Evolutionary conservation across 306 rosid species (phyloP).

Genomic region (Vicia sativa): DNA sequence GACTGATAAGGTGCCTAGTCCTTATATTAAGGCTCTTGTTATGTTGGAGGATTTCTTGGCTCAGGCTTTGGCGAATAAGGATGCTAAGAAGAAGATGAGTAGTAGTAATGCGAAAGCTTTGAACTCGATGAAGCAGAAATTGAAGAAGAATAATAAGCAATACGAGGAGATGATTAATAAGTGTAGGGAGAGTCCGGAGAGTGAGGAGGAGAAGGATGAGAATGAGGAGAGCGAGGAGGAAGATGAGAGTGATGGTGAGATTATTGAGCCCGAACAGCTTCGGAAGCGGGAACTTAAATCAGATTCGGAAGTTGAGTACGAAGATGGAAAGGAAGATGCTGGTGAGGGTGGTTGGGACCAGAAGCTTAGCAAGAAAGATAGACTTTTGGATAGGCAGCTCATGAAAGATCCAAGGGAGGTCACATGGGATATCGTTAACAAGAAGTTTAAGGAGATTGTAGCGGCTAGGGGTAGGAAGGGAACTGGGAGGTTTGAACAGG

Average conservation of each 20-base stretch:
- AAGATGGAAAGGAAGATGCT: slow-evolving; percentile 42
- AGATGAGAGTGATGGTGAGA: slow-evolving; percentile 59
- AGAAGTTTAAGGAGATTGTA: slow-evolving; percentile 91
- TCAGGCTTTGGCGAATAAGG: slow-evolving; percentile 92
- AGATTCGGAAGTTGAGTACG: slow-evolving; percentile 56
- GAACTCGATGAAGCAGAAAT: slow-evolving; percentile 96
- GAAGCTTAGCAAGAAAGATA: slow-evolving; percentile 72
- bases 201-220: slow-evolving; percentile 67
- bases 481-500: slow-evolving; percentile 95
- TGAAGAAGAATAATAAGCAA: slow-evolving; percentile 90
- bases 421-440: slow-evolving; percentile 89
- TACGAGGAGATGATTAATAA: slow-evolving; percentile 78
- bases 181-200: slow-evolving; percentile 81
- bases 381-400: slow-evolving; percentile 78
- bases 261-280: slow-evolving; percentile 73
- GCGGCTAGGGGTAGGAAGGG: slow-evolving; percentile 95
- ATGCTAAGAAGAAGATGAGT: slow-evolving; percentile 95
- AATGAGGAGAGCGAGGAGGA: slow-evolving; percentile 59
- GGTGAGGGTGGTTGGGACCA: slow-evolving; percentile 65
- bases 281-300: slow-evolving; percentile 46
- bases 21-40: slow-evolving; percentile 83
- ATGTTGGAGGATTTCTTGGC: slow-evolving; percentile 81
- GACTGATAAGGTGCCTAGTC: slow-evolving; percentile 69
- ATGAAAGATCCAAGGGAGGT: slow-evolving; percentile 94
- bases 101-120: slow-evolving; percentile 96